These are phyloP conservation scores for Podospora didyma DNA, from an alignment of 495 filamentous ascomycete genomes.

Conservation along the genomic window DNA sequence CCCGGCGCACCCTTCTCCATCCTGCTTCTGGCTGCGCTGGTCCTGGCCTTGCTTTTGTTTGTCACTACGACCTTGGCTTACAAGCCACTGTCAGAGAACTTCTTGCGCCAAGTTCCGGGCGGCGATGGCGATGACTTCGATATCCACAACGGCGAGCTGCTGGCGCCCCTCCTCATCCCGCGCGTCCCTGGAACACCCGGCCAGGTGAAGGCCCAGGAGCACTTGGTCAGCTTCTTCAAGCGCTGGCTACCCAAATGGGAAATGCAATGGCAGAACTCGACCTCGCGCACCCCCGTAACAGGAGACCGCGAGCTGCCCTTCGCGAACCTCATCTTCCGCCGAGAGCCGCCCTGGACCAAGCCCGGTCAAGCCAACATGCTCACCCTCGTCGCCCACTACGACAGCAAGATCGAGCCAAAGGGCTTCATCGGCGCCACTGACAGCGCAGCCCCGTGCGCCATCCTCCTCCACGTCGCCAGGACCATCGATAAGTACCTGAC, in stretches of 20 bases:
- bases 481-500: constrained; percentile 38
- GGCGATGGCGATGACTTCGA: constrained; percentile 64
- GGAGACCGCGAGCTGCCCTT: constrained; percentile 68
- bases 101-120: constrained; percentile 58
- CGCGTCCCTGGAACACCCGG: constrained; percentile 79
- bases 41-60: constrained; percentile 17
- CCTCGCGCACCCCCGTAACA: constrained; percentile 64
- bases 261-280: constrained; percentile 79
- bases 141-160: constrained; percentile 59
- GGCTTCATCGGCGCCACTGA: constrained; percentile 89
- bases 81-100: constrained; percentile 65
- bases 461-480: constrained; percentile 65
- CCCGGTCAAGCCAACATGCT: constrained; percentile 65
- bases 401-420: constrained; percentile 67
- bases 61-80: constrained; percentile 48
- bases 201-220: constrained; percentile 62
- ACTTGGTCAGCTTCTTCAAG: constrained; percentile 73
- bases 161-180: constrained; percentile 76
- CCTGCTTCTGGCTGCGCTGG: background rate
- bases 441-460: constrained; percentile 83
- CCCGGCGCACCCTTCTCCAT: background rate
- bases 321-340: constrained; percentile 70
- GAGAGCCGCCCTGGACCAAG: constrained; percentile 75
- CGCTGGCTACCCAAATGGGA: constrained; percentile 69
- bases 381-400: constrained; percentile 91